phyloP scores from a whole-genome alignment of 2,329 filamentous ascomycete genomes.

The Aspergillus udagawae region DNA sequence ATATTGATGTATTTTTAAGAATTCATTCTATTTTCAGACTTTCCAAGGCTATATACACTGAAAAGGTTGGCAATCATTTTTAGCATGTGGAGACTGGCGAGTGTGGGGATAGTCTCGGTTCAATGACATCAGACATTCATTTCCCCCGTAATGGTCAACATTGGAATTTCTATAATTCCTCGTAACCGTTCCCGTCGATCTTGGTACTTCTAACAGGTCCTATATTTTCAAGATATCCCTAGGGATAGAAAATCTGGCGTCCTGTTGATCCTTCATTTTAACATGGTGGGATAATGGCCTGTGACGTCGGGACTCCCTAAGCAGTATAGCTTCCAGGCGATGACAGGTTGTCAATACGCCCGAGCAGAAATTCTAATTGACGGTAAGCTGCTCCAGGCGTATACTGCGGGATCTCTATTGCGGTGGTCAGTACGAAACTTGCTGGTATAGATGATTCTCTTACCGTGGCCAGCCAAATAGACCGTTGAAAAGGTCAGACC shows the following conservation, averaged over 20 bases:
- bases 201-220: too few relatives aligned
- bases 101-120: background rate
- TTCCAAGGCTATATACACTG: background rate
- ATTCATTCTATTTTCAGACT: background rate
- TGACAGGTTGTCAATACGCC: slow-evolving; percentile 48
- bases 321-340: slow-evolving; percentile 7
- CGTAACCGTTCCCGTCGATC: background rate
- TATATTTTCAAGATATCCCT: too few relatives aligned
- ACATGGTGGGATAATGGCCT: too few relatives aligned
- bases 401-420: slow-evolving; percentile 54
- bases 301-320: background rate
- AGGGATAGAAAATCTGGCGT: too few relatives aligned
- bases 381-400: slow-evolving; percentile 65
- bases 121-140: background rate
- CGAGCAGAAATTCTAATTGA: slow-evolving; percentile 71
- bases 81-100: too few relatives aligned
- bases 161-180: background rate
- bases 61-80: background rate
- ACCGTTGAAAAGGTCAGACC: slow-evolving; percentile 69
- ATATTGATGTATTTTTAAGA: background rate
- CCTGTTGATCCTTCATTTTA: background rate
- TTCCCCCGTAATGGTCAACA: background rate
- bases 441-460: slow-evolving; percentile 25
- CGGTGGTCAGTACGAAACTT: slow-evolving; percentile 56
- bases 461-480: slow-evolving; percentile 59